Evolutionary conservation across 257 asterid species (phyloP), one percentile per base, ranked within the genome.

Genomic region (Galeopsis tetrahit): DNA sequence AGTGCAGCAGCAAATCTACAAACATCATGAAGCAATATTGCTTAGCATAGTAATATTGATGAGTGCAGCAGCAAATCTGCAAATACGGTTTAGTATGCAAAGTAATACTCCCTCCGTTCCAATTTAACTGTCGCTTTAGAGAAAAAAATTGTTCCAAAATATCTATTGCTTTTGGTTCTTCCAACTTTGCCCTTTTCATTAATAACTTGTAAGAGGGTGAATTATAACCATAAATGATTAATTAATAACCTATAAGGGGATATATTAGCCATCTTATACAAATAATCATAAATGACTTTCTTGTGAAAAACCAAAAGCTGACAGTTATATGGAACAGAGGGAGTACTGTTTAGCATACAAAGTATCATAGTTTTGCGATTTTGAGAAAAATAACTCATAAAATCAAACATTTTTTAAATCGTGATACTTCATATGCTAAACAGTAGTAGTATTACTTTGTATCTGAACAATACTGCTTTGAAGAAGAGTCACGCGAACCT

Each of bases 1-100:
- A 95, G 88, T 57, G 96, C 97, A 66, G 98, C 89, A 73, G 98
- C 96, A 83, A 92, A 92, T 82, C 99, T 95, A 73, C 31, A 56
- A 79, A 66, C 79, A 63, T 2, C 17, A 31, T 21, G 28, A 21
- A 21, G 28, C 28, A 21, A 21, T 21, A 21, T 21, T 21, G 28
- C 1, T 21, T 1, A 21, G 28, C 28, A 21, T 21, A 21, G 28
- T 21, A 21, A 21, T 21, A 71, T 78, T 83, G 52, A 85, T 68
- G 48, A 95, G 88, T 57, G 96, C 97, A 66, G 98, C 89, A 73
- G 98, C 96, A 83, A 92, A 92, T 82, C 99, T 95, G 74, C 31
- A 56, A 79, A 10, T 43, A 10, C n/a, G 10, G 51, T 43, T 43
- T 10, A 43, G 51, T 10, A 43, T 43, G 3, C 1, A 4, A 43